Evolutionary conservation across 495 filamentous ascomycete species (phyloP).

Genomic region (Penicillium steckii): DNA sequence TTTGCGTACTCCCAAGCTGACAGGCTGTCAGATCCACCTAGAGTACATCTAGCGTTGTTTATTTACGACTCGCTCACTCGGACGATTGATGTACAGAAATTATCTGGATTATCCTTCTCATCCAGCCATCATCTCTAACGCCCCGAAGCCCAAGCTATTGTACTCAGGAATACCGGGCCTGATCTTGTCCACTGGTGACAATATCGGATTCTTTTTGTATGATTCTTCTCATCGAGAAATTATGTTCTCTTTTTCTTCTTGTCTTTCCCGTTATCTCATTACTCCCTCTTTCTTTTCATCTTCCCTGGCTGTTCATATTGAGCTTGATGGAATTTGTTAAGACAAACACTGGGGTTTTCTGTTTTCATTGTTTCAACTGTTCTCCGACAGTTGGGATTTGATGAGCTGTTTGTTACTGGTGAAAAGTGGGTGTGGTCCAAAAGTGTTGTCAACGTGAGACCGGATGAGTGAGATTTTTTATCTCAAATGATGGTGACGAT

Average conservation of each 20-base stretch:
- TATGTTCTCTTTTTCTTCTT: conserved; percentile 7
- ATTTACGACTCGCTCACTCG: conserved; percentile 1
- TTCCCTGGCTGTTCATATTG: conserved; percentile 11
- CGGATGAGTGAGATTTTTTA: not conserved
- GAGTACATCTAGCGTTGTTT: conserved; percentile 10
- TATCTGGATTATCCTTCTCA: not conserved
- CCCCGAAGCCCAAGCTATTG: not conserved
- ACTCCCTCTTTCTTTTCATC: conserved; percentile 1
- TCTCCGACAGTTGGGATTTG: not conserved
- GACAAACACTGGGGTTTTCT: not conserved
- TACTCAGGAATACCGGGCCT: not conserved
- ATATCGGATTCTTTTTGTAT: no score
- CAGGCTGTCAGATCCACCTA: conserved; percentile 3
- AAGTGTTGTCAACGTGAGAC: no score
- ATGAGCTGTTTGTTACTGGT: not conserved
- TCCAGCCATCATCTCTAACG: not conserved
- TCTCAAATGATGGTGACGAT: conserved; percentile 2
- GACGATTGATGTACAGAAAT: conserved; percentile 1
- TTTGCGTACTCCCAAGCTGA: not conserved
- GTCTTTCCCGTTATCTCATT: conserved; percentile 3
- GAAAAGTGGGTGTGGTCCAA: not conserved
- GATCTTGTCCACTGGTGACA: not conserved
- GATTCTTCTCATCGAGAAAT: not conserved
- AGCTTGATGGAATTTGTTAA: not conserved
- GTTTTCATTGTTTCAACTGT: not conserved